Conservation (phyloP, 805 yeast genomes). For the Saccharomycodes ludwigii region DNA sequence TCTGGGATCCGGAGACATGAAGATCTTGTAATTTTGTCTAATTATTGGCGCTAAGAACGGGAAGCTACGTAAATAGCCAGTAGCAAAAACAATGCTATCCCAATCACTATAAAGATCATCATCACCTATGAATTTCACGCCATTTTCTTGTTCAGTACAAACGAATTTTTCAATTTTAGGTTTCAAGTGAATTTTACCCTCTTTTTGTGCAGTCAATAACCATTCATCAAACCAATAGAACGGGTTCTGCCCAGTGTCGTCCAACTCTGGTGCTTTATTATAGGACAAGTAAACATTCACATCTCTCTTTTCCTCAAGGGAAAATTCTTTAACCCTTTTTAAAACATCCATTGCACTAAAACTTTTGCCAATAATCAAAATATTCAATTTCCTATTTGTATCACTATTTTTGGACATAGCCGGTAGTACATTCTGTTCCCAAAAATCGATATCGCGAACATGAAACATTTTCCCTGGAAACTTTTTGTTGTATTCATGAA, state of each 20-base stretch:
- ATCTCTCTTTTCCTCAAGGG: too few species aligned
- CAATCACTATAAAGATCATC: too few species aligned
- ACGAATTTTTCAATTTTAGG: constrained; percentile 21
- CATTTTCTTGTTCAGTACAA: constrained; percentile 16
- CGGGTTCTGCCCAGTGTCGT: constrained; percentile 35
- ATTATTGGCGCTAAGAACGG: constrained; percentile 11
- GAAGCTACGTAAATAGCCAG: constrained; percentile 30
- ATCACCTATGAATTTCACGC: too few species aligned
- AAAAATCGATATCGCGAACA: constrained; percentile 27
- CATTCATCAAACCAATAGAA: constrained; percentile 28
- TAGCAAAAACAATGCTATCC: constrained; percentile 35
- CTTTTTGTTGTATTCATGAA: constrained; percentile 10
- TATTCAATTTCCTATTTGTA: constrained; percentile 8
- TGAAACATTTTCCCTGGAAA: constrained; percentile 31
- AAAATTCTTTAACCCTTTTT: constrained; percentile 30
- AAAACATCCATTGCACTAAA: constrained; percentile 29
- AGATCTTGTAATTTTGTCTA: constrained; percentile 9
- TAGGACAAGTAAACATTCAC: too few species aligned
- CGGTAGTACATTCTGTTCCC: constrained; percentile 11
- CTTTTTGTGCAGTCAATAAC: constrained; percentile 16
- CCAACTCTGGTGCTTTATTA: constrained; percentile 35
- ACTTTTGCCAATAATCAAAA: constrained; percentile 29
- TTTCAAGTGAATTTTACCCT: constrained; percentile 19
- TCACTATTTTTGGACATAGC: constrained; percentile 15
- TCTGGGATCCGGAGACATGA: constrained; percentile 11